Conservation (phyloP, 2,329 filamentous ascomycete species). For the Colletotrichum trifolii region DNA sequence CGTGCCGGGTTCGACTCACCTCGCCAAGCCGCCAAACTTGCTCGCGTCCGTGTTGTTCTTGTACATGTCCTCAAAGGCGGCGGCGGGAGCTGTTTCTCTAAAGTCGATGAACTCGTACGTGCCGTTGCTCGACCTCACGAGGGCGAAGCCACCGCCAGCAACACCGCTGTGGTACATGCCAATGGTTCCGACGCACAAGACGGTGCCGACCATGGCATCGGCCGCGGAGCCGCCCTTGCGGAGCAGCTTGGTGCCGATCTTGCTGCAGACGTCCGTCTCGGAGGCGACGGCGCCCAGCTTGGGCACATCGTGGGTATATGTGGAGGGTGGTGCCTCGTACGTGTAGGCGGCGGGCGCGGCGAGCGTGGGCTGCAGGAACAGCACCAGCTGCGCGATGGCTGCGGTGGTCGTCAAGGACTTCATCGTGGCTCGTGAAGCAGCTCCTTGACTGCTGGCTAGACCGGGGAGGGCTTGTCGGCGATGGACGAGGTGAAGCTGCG, state of each 20-base stretch:
- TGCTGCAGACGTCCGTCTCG: slow-evolving; percentile 68
- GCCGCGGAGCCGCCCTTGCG: slow-evolving; percentile 73
- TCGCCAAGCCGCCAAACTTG: slow-evolving; percentile 76
- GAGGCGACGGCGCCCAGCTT: slow-evolving; percentile 69
- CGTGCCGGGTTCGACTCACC: slow-evolving; percentile 59
- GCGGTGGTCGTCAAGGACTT: slow-evolving; percentile 35
- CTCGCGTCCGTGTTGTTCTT: slow-evolving; percentile 73
- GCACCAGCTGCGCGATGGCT: slow-evolving; percentile 29
- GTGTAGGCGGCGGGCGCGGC: slow-evolving; percentile 9
- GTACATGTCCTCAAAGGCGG: slow-evolving; percentile 85
- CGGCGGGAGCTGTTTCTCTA: slow-evolving; percentile 83
- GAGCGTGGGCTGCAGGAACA: slow-evolving; percentile 23
- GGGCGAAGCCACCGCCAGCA: slow-evolving; percentile 83
- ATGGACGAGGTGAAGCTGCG: background rate
- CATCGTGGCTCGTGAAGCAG: background rate
- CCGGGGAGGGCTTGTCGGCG: background rate
- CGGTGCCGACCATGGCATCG: slow-evolving; percentile 73
- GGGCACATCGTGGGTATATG: background rate
- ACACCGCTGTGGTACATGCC: slow-evolving; percentile 77
- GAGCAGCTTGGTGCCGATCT: slow-evolving; percentile 67
- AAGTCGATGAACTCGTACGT: slow-evolving; percentile 86
- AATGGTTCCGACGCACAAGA: slow-evolving; percentile 71
- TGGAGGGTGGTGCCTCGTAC: too few relatives aligned
- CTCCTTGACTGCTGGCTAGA: background rate
- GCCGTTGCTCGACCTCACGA: slow-evolving; percentile 73